Percentiles rank a stretch among this genome's conserved stretches.
Conservation (phyloP, 345 rosid species). For the Brassica incana region DNA sequence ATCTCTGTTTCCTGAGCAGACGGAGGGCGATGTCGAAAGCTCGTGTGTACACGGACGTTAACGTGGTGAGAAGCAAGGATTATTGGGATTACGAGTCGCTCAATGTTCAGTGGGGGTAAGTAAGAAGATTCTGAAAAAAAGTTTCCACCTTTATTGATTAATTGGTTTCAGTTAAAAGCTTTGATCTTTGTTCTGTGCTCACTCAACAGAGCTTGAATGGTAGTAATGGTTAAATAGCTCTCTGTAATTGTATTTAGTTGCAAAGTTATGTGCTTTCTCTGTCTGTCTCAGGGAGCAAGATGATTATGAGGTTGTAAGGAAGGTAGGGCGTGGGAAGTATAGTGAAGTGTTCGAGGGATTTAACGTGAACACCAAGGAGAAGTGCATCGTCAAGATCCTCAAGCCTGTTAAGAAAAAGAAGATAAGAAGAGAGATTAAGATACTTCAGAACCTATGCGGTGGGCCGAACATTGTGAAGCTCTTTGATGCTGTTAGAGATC, state of each 20-base stretch:
- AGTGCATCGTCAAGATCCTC: conserved; percentile 76
- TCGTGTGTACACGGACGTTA: conserved; percentile 79
- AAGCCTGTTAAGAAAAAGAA: conserved; percentile 92
- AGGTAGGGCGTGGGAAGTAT: conserved; percentile 83
- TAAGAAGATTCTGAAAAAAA: background rate
- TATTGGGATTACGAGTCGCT: conserved; percentile 93
- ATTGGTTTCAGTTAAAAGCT: background rate
- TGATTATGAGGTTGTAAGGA: conserved; percentile 87
- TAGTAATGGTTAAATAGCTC: no score
- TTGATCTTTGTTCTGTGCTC: background rate
- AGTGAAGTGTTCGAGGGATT: conserved; percentile 74
- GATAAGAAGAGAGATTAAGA: conserved; percentile 84
- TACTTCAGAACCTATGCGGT: conserved; percentile 82
- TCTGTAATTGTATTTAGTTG: no score
- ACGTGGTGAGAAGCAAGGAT: conserved; percentile 85
- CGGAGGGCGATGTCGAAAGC: conserved; percentile 77
- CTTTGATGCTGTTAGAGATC: conserved; percentile 77
- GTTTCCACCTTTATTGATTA: background rate
- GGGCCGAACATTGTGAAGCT: conserved; percentile 75
- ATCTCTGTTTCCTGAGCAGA: conserved; percentile 39
- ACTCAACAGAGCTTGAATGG: no score
- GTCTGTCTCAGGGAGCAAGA: conserved; percentile 66
- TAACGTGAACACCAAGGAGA: conserved; percentile 67
- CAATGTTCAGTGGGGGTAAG: conserved; percentile 83
- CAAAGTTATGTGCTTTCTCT: conserved; percentile 24